Conservation (phyloP, 2,329 filamentous ascomycete genomes). For the Arachnopeziza araneosa region DNA sequence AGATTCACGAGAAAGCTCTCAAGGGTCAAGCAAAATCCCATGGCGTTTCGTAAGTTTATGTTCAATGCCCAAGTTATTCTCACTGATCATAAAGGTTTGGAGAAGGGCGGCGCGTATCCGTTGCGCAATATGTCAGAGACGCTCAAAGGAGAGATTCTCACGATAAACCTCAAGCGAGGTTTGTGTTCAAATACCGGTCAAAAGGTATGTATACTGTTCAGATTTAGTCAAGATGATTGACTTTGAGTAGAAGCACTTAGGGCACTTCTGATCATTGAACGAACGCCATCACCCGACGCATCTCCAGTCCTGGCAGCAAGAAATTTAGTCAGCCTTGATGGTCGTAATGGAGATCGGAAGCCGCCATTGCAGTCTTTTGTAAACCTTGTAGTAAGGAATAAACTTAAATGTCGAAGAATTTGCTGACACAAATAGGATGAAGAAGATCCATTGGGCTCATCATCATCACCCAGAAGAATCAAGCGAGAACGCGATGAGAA, state of each 20-base stretch:
- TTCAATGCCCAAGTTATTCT: not conserved
- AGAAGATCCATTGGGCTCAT: not conserved
- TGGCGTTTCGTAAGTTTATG: constrained; percentile 3
- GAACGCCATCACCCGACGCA: constrained; percentile 3
- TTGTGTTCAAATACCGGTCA: not conserved
- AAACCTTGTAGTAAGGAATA: not conserved
- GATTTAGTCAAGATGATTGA: not conserved
- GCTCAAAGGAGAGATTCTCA: not conserved
- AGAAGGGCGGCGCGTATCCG: not conserved
- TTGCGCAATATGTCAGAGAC: not conserved
- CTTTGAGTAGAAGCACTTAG: constrained; percentile 2
- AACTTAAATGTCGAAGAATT: not conserved
- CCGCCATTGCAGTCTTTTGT: not conserved
- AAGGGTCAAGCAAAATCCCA: constrained; percentile 16
- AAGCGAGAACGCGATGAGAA: not conserved
- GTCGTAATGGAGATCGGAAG: not conserved
- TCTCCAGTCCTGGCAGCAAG: not conserved
- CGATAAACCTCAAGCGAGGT: not conserved
- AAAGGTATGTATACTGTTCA: not conserved
- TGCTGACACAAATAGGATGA: not conserved
- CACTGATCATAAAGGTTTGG: not conserved
- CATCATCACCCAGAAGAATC: not conserved
- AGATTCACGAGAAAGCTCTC: constrained; percentile 14
- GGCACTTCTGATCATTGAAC: constrained; percentile 1
- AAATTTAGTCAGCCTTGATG: not conserved